phyloP scores from a whole-genome alignment of 768 basidiomycete species.

The Xanthoconium stramineum region DNA sequence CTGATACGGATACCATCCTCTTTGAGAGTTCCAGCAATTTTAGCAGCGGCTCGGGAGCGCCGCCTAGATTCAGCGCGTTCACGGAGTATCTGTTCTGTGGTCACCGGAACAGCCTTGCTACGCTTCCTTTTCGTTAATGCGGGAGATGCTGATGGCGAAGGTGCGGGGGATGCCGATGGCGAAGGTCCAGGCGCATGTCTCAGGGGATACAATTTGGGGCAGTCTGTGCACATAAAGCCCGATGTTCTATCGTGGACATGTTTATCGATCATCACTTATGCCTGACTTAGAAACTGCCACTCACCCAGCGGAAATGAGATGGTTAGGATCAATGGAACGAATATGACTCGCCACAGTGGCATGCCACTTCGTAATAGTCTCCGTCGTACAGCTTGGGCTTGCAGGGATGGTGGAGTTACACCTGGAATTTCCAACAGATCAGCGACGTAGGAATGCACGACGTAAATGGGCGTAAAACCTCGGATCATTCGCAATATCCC shows the following conservation, averaged over 20 bases:
- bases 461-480: slow-evolving; percentile 35
- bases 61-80: slow-evolving; percentile 50
- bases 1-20: slow-evolving; percentile 48
- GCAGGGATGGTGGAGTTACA: slow-evolving; percentile 54
- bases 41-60: slow-evolving; percentile 36
- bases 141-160: slow-evolving; percentile 42
- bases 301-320: slow-evolving; percentile 62
- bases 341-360: slow-evolving; percentile 44
- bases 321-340: slow-evolving; percentile 52
- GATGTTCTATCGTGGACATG: slow-evolving; percentile 36
- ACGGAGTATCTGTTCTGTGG: slow-evolving; percentile 44
- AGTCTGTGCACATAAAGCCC: slow-evolving; percentile 58
- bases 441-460: background rate
- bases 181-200: slow-evolving; percentile 31
- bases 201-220: slow-evolving; percentile 51
- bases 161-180: slow-evolving; percentile 34
- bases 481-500: slow-evolving; percentile 68
- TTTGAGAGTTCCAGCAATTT: slow-evolving; percentile 31
- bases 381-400: slow-evolving; percentile 42
- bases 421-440: slow-evolving; percentile 29
- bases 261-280: background rate
- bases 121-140: slow-evolving; percentile 38
- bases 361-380: slow-evolving; percentile 59
- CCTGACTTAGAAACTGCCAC: slow-evolving; percentile 11
- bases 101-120: slow-evolving; percentile 39